Percentiles rank a stretch among this genome's conserved stretches.
These are phyloP conservation scores for Sclerotinia borealis DNA, from an alignment of 2,329 filamentous ascomycete genomes.

Conservation along the genomic window DNA sequence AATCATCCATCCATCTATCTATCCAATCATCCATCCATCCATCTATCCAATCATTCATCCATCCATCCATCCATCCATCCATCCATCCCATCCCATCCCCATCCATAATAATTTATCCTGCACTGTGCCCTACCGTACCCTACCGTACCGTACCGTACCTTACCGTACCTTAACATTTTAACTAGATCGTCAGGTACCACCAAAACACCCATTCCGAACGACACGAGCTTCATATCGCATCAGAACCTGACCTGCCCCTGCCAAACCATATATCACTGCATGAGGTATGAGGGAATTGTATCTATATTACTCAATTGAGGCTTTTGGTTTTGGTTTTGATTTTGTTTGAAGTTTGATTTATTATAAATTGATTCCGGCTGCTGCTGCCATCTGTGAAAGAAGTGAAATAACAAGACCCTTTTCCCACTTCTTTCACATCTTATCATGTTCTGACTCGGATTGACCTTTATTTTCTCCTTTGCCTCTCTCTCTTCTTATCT, in stretches of 20 bases:
- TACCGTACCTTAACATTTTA: background rate
- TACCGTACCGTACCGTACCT: too few relatives aligned
- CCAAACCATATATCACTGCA: background rate
- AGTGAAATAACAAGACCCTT: background rate
- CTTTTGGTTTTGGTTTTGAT: background rate
- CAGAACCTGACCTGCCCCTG: background rate
- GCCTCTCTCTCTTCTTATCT: background rate
- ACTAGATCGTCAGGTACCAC: conserved; percentile 12
- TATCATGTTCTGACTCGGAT: background rate
- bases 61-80: too few relatives aligned
- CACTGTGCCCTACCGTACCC: too few relatives aligned
- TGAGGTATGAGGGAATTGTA: background rate
- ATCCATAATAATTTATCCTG: too few relatives aligned
- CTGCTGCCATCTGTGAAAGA: background rate
- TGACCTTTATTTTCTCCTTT: background rate
- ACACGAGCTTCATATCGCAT: background rate
- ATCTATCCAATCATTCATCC: too few relatives aligned
- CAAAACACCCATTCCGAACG: background rate
- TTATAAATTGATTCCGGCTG: conserved; percentile 6
- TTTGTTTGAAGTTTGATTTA: background rate
- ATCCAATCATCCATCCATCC: too few relatives aligned
- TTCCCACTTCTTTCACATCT: background rate
- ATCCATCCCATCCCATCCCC: too few relatives aligned
- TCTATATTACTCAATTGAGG: background rate
- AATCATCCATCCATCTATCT: too few relatives aligned